phyloP scores from a whole-genome alignment of 345 rosid species.

The Linum tenue region DNA sequence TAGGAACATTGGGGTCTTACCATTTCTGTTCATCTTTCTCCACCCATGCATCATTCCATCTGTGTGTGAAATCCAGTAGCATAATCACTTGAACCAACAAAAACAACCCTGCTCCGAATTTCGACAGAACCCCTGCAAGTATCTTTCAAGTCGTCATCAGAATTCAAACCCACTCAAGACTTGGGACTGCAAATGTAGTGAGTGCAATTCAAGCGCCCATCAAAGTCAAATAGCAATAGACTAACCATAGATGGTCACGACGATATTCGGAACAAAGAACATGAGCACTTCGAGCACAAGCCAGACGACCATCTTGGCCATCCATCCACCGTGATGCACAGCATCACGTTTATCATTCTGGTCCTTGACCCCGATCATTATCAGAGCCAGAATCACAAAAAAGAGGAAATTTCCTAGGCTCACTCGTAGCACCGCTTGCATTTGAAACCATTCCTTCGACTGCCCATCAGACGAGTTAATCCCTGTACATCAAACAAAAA shows the following conservation, averaged over 20 bases:
- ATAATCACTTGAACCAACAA: constrained; percentile 87
- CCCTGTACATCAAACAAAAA: constrained; percentile 38
- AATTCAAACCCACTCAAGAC: background rate
- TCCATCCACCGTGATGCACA: constrained; percentile 97
- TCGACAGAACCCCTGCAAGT: constrained; percentile 61
- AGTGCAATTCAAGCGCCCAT: no score
- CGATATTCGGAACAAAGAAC: constrained; percentile 75
- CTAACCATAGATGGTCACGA: constrained; percentile 70
- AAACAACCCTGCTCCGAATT: constrained; percentile 96
- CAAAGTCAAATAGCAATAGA: constrained; percentile 4
- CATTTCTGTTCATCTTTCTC: constrained; percentile 94
- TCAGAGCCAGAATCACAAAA: constrained; percentile 55
- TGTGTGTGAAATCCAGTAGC: constrained; percentile 71
- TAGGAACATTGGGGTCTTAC: constrained; percentile 29
- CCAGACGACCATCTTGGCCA: constrained; percentile 82
- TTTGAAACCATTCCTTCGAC: constrained; percentile 75
- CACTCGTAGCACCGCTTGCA: constrained; percentile 91
- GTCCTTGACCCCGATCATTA: constrained; percentile 92
- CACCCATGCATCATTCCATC: constrained; percentile 98
- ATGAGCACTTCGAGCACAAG: constrained; percentile 67
- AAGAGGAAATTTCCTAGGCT: constrained; percentile 84
- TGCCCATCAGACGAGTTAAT: constrained; percentile 54
- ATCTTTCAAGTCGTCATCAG: background rate
- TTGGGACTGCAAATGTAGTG: background rate
- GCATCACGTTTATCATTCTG: constrained; percentile 88